Base-by-base conservation (phyloP, 805 yeast species). In the Tetrapisispora namnaoensis region DNA sequence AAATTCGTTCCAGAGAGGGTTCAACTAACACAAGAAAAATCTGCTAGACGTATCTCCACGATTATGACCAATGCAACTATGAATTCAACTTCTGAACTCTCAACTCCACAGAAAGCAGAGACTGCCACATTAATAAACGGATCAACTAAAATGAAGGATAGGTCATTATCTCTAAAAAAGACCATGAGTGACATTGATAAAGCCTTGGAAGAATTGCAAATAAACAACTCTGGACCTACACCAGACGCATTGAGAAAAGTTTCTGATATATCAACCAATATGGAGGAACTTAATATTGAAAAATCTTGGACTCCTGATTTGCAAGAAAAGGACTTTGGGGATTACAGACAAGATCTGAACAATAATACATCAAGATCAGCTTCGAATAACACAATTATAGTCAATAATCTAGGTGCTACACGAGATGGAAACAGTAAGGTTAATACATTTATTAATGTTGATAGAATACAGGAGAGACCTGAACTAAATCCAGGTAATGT, bases 161-260 rank as follows among this genome's bases (percentile, higher is more conserved):
- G 69, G 47, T 69, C 63, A 44, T 62, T 68, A 3, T 72, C 76
- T 13, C 76, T 77, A 16, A 72, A 72, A 46, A 69, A 71, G 28
- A 82, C 89, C 0, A 71, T 85, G 69, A 74, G 73, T 53, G 91
- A 85, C 54, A 84, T 85, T 21, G 91, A 85, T 60, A 78, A 73
- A 57, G 93, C 89, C 0, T 64, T 85, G 42, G 75, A 78, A 54
- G 91, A 85, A 56, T 65, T 84, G 35, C 74, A 77, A 48, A 54
- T 54, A 3, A 71, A 63, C 17, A n/a, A 32, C 9, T 17, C 24
- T 42, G n/a, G 16, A 10, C 20, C 21, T 21, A 8, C 39, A 4
- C 28, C 28, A 20, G 37, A 37, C 24, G 27, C 32, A 63, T 62
- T 9, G 41, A 28, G 44, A 30, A 42, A 50, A 20, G 20, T 32